phyloP scores from a whole-genome alignment of 78 protist genomes.

The Dictyostelium citrinum region DNA sequence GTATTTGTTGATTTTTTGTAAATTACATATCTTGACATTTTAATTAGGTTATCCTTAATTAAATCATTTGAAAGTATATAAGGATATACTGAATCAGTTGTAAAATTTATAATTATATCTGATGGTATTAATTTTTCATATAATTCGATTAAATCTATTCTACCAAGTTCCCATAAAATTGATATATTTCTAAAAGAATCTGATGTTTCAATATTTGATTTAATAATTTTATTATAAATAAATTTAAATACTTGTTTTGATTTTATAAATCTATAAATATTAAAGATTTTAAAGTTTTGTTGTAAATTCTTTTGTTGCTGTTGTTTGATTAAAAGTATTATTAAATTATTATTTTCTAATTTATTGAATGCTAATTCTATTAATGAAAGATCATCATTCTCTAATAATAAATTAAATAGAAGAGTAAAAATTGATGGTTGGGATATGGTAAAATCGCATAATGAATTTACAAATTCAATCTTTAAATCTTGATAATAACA shows the following conservation, averaged over 20 bases:
- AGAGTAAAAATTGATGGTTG: neutral
- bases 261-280: neutral
- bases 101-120: neutral
- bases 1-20: neutral
- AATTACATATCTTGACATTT: neutral
- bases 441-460: neutral
- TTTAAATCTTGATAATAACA: neutral
- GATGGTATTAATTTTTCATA: neutral
- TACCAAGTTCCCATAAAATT: neutral
- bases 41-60: neutral
- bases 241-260: neutral
- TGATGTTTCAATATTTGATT: neutral
- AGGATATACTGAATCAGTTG: neutral
- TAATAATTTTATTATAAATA: neutral
- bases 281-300: neutral
- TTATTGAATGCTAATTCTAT: neutral
- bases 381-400: neutral
- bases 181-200: neutral
- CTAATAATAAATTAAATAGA: neutral
- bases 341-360: neutral
- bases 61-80: neutral
- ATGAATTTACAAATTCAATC: neutral
- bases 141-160: neutral
- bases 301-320: neutral
- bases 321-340: neutral